Percentiles rank a stretch among this genome's conserved stretches.
phyloP scores from a whole-genome alignment of 768 basidiomycete species.

The Amylocystis lapponica region DNA sequence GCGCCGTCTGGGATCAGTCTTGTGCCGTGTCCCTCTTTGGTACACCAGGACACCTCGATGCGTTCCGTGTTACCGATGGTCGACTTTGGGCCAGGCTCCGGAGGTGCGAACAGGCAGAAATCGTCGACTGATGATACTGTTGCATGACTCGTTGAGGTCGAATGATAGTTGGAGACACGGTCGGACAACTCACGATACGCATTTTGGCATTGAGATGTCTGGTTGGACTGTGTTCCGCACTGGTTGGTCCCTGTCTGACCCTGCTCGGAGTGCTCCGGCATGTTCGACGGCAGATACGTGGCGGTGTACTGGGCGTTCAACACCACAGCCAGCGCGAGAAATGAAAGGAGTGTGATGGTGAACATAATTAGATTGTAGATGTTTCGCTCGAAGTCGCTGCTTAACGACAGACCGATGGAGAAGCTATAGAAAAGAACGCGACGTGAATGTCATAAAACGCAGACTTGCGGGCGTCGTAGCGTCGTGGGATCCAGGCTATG shows the following conservation, averaged over 20 bases:
- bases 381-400: too few species aligned
- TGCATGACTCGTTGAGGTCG: too few species aligned
- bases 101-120: slow-evolving; percentile 49
- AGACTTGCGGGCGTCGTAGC: too few species aligned
- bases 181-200: slow-evolving; percentile 42
- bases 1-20: slow-evolving; percentile 68
- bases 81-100: slow-evolving; percentile 43
- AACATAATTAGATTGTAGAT: too few species aligned
- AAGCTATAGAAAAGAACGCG: too few species aligned
- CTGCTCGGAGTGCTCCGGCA: slow-evolving; percentile 42
- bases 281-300: slow-evolving; percentile 44
- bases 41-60: slow-evolving; percentile 51
- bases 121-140: slow-evolving; percentile 58
- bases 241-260: slow-evolving; percentile 62
- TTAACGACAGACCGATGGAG: too few species aligned
- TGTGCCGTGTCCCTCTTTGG: slow-evolving; percentile 50
- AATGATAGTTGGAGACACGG: background rate
- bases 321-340: too few species aligned
- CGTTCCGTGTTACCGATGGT: slow-evolving; percentile 58
- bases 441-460: too few species aligned
- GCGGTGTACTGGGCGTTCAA: too few species aligned
- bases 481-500: too few species aligned
- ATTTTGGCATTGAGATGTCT: slow-evolving; percentile 62
- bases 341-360: too few species aligned
- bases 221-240: slow-evolving; percentile 52